Evolutionary conservation across 345 rosid genomes (phyloP).

Genomic region (Gossypium stocksii): DNA sequence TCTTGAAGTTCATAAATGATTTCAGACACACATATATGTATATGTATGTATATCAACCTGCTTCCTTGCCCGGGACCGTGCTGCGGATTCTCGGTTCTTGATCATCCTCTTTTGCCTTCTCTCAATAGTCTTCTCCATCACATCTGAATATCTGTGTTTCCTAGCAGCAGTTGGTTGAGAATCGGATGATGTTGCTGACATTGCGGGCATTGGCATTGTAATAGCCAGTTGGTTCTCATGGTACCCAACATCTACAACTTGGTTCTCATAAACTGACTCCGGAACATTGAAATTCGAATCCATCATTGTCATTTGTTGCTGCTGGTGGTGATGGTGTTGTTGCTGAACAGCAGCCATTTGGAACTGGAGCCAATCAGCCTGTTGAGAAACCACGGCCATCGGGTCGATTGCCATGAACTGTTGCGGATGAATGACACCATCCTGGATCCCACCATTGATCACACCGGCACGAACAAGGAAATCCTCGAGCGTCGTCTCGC

Average conservation of each 20-base stretch:
- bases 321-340: slow-evolving; percentile 21
- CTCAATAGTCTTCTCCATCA: slow-evolving; percentile 40
- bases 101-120: slow-evolving; percentile 52
- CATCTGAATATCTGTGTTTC: slow-evolving; percentile 28
- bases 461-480: slow-evolving; percentile 34
- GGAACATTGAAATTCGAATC: slow-evolving; percentile 24
- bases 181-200: slow-evolving; percentile 27
- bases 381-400: slow-evolving; percentile 25
- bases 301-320: slow-evolving; percentile 26
- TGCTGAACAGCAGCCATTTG: slow-evolving; percentile 15
- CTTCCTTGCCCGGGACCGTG: slow-evolving; percentile 49
- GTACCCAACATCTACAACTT: slow-evolving; percentile 25
- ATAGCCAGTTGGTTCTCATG: slow-evolving; percentile 25
- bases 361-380: slow-evolving; percentile 28
- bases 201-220: slow-evolving; percentile 24
- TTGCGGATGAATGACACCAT: slow-evolving; percentile 13
- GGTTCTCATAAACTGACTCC: slow-evolving; percentile 23
- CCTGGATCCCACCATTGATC: slow-evolving; percentile 18
- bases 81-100: slow-evolving; percentile 49
- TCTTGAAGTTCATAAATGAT: neutral
- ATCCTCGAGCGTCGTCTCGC: slow-evolving; percentile 40
- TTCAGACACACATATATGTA: neutral
- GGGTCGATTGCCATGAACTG: slow-evolving; percentile 15
- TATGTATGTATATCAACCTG: slow-evolving; percentile 28
- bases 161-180: slow-evolving; percentile 17